These are phyloP conservation scores for Thalassiosira gravida DNA, from an alignment of 352 stramenopile genomes.

Conservation along the genomic window DNA sequence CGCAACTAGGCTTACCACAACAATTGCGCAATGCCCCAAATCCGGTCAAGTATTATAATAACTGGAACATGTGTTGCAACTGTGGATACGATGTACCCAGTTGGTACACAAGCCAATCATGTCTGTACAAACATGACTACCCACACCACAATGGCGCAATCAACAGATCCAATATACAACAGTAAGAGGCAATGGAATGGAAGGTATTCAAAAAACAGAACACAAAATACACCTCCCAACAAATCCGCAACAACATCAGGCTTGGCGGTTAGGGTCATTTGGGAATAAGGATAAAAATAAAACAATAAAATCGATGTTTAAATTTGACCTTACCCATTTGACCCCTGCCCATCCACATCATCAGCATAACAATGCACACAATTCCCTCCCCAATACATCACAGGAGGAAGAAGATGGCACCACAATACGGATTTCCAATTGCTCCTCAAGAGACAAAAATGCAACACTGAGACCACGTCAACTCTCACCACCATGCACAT, in stretches of 20 bases:
- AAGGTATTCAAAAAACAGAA: neutral
- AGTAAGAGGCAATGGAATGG: neutral
- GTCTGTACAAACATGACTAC: neutral
- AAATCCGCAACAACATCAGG: slow-evolving; percentile 12
- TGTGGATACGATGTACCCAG: neutral
- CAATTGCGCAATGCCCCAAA: slow-evolving; percentile 1
- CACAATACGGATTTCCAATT: no score
- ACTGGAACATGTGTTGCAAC: slow-evolving; percentile 7
- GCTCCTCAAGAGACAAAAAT: no score
- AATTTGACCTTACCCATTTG: no score
- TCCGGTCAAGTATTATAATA: neutral
- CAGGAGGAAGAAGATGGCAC: no score
- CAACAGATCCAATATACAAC: neutral
- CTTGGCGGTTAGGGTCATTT: slow-evolving; percentile 29
- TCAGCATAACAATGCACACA: no score
- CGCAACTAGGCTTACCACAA: neutral
- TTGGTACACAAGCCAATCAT: neutral
- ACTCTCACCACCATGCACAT: no score
- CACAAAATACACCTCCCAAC: slow-evolving; percentile 11
- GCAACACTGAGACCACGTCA: no score
- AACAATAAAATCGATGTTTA: no score
- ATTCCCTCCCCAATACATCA: no score
- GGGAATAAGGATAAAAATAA: no score
- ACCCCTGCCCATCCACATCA: no score
- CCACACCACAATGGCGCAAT: neutral